Evolutionary conservation across 768 basidiomycete species (phyloP), one percentile per base, ranked within the genome.

Genomic region (Chalciporus chontae): DNA sequence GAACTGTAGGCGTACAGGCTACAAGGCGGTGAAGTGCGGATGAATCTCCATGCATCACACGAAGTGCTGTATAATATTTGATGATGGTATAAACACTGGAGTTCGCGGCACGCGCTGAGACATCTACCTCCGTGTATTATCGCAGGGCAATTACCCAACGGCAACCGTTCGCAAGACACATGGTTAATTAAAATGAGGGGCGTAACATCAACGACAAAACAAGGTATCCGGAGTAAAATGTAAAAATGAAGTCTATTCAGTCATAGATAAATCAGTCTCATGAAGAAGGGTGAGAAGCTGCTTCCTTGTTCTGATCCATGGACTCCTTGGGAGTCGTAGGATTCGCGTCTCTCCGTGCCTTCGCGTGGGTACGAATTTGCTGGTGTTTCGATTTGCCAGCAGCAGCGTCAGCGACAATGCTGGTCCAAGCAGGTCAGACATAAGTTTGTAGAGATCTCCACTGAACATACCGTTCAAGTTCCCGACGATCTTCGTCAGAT

Each of bases 401-500:
- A 3, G 90, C 90, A 6, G 90, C 90, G 65, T 91, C 89, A 3
- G 90, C 89, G 5, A 93, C 90, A 79, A 92, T 87, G 51, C 89
- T 91, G 59, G 37, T 42, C 14, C 21, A 14, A 26, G 37, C 47
- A 38, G 41, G 18, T 61, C 36, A 56, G 43, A 7, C 29, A 37
- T 21, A 23, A 47, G 32, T 14, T 34, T 34, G 4, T 8, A 4
- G 23, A 9, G 8, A 21, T 24, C 19, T 24, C 17, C 26, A n/a
- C 8, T 46, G 13, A 6, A 65, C 83, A 23, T 59, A 91, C 88
- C 93, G 75, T 70, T 99, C 96, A 17, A 99, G 80, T 68, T 97
- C 93, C 42, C 96, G 79, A 21, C 96, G 83, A 62, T 96, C 96
- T 64, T 88, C 87, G 62, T 96, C 94, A 8, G 90, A 85, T 64